Evolutionary conservation across 768 basidiomycete genomes (phyloP).

Genomic region (Tricholoma bakamatsutake): DNA sequence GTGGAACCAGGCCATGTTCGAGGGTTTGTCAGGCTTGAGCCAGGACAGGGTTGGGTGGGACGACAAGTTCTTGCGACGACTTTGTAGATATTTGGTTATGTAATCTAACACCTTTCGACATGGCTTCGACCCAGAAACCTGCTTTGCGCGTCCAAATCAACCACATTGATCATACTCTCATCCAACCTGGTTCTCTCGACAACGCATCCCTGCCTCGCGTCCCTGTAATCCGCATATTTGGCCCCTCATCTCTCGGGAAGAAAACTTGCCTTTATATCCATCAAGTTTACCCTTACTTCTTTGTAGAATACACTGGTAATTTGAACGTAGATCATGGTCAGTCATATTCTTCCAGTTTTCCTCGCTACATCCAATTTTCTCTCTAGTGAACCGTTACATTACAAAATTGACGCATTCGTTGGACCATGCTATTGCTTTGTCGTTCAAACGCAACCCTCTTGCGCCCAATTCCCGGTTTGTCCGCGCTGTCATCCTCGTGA

Average conservation of each 20-base stretch:
- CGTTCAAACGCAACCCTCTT: constrained; percentile 66
- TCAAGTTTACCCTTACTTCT: constrained; percentile 93
- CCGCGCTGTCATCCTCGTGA: constrained; percentile 78
- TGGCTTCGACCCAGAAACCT: constrained; percentile 11
- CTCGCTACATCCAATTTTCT: constrained; percentile 1
- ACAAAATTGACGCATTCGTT: constrained; percentile 64
- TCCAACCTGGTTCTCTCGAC: constrained; percentile 58
- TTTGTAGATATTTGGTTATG: not conserved
- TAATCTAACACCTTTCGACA: not conserved
- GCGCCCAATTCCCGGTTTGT: constrained; percentile 55
- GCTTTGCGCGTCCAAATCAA: constrained; percentile 40
- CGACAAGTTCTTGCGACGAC: constrained; percentile 53
- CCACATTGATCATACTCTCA: constrained; percentile 61
- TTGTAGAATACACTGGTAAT: constrained; percentile 70
- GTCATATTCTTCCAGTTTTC: constrained; percentile 5
- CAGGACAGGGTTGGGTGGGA: constrained; percentile 72
- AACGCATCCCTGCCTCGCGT: constrained; percentile 55
- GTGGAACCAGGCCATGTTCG: not conserved
- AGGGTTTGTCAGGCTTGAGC: constrained; percentile 31
- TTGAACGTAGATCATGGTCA: constrained; percentile 61
- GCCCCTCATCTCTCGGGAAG: constrained; percentile 68
- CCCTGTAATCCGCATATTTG: constrained; percentile 85
- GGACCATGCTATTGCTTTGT: constrained; percentile 81
- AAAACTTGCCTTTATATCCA: constrained; percentile 88
- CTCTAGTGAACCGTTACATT: constrained; percentile 71